These are phyloP conservation scores for Microdochium paspali DNA, from an alignment of 2,329 filamentous ascomycete species.

Conservation along the genomic window DNA sequence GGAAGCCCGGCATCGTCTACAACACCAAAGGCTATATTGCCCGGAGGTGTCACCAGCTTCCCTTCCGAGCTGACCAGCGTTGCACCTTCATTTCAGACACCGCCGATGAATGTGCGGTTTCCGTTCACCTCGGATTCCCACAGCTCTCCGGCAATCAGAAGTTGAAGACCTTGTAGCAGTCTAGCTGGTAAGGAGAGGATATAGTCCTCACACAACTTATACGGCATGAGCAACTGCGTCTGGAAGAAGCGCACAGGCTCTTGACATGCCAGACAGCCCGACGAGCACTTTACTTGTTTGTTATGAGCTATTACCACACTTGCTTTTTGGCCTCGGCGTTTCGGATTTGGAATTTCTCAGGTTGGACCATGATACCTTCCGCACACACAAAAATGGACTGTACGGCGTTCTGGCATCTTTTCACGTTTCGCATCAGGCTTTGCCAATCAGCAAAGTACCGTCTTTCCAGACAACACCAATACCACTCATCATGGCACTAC, in stretches of 20 bases:
- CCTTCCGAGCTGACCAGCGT: slow-evolving; percentile 30
- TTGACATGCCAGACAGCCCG: background rate
- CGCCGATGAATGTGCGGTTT: background rate
- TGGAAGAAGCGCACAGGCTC: too few species aligned
- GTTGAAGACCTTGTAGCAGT: background rate
- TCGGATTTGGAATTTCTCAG: background rate
- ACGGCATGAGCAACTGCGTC: too few species aligned
- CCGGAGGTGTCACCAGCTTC: background rate
- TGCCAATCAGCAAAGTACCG: background rate
- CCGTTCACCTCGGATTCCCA: background rate
- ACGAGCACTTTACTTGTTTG: background rate
- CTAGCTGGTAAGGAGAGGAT: too few species aligned
- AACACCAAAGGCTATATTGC: slow-evolving; percentile 20
- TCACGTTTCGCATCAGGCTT: background rate
- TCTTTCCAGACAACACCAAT: background rate
- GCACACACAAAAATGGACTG: background rate
- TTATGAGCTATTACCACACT: background rate
- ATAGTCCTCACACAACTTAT: too few species aligned
- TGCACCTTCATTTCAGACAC: slow-evolving; percentile 13
- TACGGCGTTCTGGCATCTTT: background rate
- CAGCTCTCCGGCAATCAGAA: background rate
- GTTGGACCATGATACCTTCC: background rate
- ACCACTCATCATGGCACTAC: background rate
- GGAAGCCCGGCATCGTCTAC: slow-evolving; percentile 22
- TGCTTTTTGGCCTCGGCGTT: background rate